Evolutionary conservation across 2,329 filamentous ascomycete species (phyloP).

Genomic region (Neophaeococcomyces mojaviensis): DNA sequence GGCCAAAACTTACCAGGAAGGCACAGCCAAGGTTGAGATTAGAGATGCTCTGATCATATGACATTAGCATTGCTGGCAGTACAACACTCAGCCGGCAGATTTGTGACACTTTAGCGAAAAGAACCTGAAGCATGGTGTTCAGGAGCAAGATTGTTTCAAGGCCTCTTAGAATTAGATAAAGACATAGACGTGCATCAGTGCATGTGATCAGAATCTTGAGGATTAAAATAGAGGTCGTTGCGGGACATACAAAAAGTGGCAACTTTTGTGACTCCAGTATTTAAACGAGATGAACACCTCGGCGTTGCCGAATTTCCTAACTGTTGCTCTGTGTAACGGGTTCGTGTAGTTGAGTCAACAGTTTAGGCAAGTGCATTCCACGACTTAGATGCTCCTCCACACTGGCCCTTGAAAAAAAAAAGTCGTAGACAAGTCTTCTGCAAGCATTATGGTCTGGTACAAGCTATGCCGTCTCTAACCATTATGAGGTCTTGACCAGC

Average conservation of each 20-base stretch:
- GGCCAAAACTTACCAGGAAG: conserved; percentile 38
- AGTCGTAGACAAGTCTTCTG: no score
- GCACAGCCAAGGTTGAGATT: conserved; percentile 16
- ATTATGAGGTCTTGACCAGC: no score
- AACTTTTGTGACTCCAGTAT: not conserved
- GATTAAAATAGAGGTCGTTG: no score
- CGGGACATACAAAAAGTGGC: no score
- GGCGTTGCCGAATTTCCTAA: not conserved
- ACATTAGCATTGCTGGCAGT: not conserved
- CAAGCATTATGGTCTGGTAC: no score
- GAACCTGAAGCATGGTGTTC: not conserved
- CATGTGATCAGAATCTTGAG: no score
- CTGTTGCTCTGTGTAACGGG: conserved; percentile 1
- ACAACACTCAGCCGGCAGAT: no score
- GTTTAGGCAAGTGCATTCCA: conserved; percentile 2
- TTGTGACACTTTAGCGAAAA: no score
- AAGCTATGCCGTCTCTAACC: no score
- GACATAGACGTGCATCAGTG: no score
- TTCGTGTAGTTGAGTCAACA: not conserved
- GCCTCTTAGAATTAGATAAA: not conserved
- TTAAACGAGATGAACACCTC: not conserved
- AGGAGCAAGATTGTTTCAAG: not conserved
- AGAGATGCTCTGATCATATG: conserved; percentile 14
- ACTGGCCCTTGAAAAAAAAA: not conserved
- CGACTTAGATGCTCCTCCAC: not conserved